Conservation (phyloP, 139 green algal genomes). For the Auxenochlorella pyrenoidosa region DNA sequence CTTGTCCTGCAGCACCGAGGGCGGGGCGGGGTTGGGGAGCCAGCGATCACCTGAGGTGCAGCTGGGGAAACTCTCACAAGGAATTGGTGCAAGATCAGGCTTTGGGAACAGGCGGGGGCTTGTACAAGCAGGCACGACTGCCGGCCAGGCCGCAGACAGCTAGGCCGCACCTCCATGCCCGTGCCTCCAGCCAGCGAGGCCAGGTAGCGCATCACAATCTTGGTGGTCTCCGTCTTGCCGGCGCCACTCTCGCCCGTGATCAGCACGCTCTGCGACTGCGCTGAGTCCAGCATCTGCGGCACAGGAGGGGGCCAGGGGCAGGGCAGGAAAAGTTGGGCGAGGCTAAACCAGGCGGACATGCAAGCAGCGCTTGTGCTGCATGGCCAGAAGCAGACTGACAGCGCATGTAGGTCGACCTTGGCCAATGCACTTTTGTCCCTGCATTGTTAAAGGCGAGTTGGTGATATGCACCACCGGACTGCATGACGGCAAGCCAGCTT, state of each 20-base stretch:
- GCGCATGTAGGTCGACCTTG: too few relatives aligned
- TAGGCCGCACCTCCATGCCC: constrained; percentile 46
- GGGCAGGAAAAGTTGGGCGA: neutral
- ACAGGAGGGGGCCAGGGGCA: too few relatives aligned
- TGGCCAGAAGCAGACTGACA: neutral
- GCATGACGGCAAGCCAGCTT: neutral
- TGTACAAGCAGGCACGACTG: neutral
- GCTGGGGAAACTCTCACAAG: too few relatives aligned
- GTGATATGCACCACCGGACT: neutral
- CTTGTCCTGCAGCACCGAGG: constrained; percentile 54
- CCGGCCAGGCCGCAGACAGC: too few relatives aligned
- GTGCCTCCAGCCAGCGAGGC: constrained; percentile 78
- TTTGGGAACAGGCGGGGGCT: too few relatives aligned
- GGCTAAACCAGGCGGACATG: neutral
- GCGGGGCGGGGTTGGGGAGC: neutral
- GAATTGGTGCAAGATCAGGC: too few relatives aligned
- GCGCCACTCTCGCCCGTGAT: constrained; percentile 83
- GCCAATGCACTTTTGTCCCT: neutral
- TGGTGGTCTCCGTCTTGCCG: constrained; percentile 97
- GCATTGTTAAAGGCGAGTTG: too few relatives aligned
- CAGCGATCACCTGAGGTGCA: too few relatives aligned
- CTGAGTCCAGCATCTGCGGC: constrained; percentile 29
- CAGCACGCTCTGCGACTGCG: constrained; percentile 64
- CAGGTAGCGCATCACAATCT: constrained; percentile 94
- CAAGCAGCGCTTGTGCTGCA: too few relatives aligned